phyloP scores from a whole-genome alignment of 805 yeast genomes.

The Myxozyma neotropica region DNA sequence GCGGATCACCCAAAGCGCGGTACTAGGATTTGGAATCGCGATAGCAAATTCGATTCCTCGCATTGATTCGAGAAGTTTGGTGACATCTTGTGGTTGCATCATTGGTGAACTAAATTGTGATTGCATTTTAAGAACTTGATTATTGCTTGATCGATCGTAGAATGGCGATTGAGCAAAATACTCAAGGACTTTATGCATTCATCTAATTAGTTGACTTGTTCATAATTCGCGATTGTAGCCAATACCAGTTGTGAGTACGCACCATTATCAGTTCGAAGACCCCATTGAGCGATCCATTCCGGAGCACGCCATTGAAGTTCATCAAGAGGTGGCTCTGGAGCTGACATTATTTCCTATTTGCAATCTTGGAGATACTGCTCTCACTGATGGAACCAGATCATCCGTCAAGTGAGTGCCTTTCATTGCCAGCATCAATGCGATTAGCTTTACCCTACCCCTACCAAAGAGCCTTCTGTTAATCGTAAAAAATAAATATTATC shows the following conservation, averaged over 20 bases:
- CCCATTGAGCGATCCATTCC: constrained; percentile 92
- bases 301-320: constrained; percentile 91
- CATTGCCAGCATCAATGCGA: too few relatives aligned
- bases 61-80: constrained; percentile 67
- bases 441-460: too few relatives aligned
- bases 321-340: constrained; percentile 22
- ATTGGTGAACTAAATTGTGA: constrained; percentile 70
- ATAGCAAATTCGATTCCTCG: constrained; percentile 84
- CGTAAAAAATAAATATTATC: too few relatives aligned
- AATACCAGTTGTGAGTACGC: background rate
- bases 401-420: too few relatives aligned
- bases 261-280: constrained; percentile 77
- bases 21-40: constrained; percentile 73
- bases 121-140: constrained; percentile 95
- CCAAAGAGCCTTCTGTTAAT: too few relatives aligned
- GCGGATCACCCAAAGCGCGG: constrained; percentile 83
- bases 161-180: constrained; percentile 94
- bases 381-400: too few relatives aligned
- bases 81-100: constrained; percentile 44
- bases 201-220: background rate
- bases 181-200: constrained; percentile 56
- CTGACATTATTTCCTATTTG: background rate
- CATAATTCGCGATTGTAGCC: background rate
- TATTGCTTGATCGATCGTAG: constrained; percentile 89
- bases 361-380: background rate